Conservation (phyloP, 1,284 basidiomycete species). For the Trametes pubescens region DNA sequence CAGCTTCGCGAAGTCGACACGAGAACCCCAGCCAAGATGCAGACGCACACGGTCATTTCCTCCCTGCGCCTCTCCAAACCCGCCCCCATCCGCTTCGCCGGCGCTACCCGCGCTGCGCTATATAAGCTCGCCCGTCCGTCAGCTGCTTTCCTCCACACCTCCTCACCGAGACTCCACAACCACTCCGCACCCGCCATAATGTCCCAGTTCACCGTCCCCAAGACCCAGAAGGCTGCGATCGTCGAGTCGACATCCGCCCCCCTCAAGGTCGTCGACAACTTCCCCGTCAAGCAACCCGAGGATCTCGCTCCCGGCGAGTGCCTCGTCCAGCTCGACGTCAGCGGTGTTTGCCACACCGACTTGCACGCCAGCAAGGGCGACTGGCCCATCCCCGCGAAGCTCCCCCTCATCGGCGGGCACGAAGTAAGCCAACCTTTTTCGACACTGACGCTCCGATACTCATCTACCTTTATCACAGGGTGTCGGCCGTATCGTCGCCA, state of each 20-base stretch:
- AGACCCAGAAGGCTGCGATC: slow-evolving; percentile 70
- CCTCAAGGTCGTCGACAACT: slow-evolving; percentile 56
- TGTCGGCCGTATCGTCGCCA: slow-evolving; percentile 79
- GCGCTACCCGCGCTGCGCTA: slow-evolving; percentile 12
- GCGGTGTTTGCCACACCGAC: slow-evolving; percentile 83
- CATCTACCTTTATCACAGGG: slow-evolving; percentile 48
- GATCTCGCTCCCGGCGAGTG: slow-evolving; percentile 84
- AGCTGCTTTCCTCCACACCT: slow-evolving; percentile 10
- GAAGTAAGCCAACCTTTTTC: slow-evolving; percentile 49
- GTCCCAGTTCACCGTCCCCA: slow-evolving; percentile 56
- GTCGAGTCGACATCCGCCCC: slow-evolving; percentile 53
- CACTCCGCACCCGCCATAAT: slow-evolving; percentile 13
- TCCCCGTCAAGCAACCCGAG: slow-evolving; percentile 67
- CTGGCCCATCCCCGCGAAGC: slow-evolving; percentile 74
- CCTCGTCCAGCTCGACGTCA: slow-evolving; percentile 80
- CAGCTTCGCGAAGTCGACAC: slow-evolving; percentile 9
- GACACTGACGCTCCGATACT: neutral
- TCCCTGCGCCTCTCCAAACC: slow-evolving; percentile 1
- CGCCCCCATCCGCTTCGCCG: slow-evolving; percentile 11
- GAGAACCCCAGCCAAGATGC: neutral
- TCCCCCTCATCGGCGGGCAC: slow-evolving; percentile 87
- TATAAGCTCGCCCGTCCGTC: slow-evolving; percentile 15
- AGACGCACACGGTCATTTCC: slow-evolving; percentile 1
- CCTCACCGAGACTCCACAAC: slow-evolving; percentile 18
- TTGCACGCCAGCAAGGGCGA: slow-evolving; percentile 77